A percentile compares a stretch with the other conserved stretches of the same genome.
phyloP scores from a whole-genome alignment of 31 red algal species.

The Endocladia muricata region DNA sequence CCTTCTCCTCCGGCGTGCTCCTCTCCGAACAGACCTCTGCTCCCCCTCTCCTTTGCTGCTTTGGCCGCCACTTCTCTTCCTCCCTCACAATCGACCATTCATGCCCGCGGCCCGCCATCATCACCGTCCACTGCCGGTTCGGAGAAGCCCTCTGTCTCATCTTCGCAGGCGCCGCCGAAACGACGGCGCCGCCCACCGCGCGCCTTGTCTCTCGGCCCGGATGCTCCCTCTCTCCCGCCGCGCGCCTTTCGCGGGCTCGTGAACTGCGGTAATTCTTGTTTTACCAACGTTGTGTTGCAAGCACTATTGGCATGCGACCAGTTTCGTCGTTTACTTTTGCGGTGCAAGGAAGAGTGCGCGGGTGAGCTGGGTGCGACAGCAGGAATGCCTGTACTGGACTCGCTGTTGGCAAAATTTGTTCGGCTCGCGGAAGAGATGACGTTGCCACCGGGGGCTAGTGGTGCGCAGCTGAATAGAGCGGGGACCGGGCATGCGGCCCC shows the following conservation, averaged over 20 bases:
- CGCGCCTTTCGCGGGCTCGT: conserved; percentile 65
- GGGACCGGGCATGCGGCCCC: background rate
- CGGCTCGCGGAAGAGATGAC: conserved; percentile 64
- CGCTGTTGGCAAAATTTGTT: conserved; percentile 61
- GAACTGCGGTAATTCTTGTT: conserved; percentile 86
- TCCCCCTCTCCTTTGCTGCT: background rate
- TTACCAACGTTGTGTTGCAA: conserved; percentile 86
- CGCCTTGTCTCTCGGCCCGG: background rate
- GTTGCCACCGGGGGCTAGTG: too few relatives aligned
- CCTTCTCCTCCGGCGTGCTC: background rate
- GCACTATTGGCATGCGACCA: conserved; percentile 68
- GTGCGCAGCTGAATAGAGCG: background rate
- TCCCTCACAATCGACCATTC: background rate
- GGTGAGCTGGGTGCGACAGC: conserved; percentile 12
- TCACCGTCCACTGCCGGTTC: background rate
- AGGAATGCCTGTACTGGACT: too few relatives aligned
- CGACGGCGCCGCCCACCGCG: background rate
- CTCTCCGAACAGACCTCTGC: background rate
- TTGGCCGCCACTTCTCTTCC: background rate
- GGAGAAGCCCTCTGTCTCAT: background rate
- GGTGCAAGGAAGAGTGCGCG: background rate
- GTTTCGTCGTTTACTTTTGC: conserved; percentile 46
- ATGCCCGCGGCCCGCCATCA: background rate
- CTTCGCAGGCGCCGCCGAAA: background rate
- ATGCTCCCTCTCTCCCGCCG: conserved; percentile 3